phyloP scores from a whole-genome alignment of 2,329 filamentous ascomycete species.

The Hypoxylon sp. region DNA sequence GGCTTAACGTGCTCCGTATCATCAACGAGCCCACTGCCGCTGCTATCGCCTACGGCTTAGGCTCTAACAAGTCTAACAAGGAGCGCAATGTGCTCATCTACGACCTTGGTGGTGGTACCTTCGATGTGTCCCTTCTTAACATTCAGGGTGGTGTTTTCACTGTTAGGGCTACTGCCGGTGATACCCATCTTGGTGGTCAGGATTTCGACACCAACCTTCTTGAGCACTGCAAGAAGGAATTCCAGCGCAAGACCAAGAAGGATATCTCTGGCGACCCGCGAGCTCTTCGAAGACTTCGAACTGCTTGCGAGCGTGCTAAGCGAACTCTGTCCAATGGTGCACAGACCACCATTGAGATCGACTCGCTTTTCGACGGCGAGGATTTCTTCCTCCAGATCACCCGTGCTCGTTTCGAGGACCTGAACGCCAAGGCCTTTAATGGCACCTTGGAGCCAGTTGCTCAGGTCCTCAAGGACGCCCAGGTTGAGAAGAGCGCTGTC shows the following conservation, averaged over 20 bases:
- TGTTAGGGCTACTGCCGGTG: constrained; percentile 97
- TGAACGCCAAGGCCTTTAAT: constrained; percentile 95
- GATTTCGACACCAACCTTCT: constrained; percentile 98
- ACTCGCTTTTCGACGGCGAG: constrained; percentile 97
- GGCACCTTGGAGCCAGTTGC: constrained; percentile 95
- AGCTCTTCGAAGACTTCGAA: constrained; percentile 94
- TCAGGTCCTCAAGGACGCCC: constrained; percentile 95
- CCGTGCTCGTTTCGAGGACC: constrained; percentile 98
- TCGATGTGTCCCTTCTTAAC: constrained; percentile 99
- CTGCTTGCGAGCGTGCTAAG: constrained; percentile 99
- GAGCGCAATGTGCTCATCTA: constrained; percentile 99
- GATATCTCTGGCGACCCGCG: constrained; percentile 86
- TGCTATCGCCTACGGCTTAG: constrained; percentile 98
- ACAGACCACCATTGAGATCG: constrained; percentile 98
- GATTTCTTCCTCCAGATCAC: constrained; percentile 98
- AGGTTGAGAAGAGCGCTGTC: constrained; percentile 88
- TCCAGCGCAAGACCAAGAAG: constrained; percentile 84
- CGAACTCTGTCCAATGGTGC: constrained; percentile 97
- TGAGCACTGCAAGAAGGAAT: constrained; percentile 97
- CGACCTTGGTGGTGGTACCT: constrained; percentile 99
- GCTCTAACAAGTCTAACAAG: constrained; percentile 94
- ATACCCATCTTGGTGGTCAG: constrained; percentile 95
- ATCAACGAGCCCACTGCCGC: constrained; percentile 99
- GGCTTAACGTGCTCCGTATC: constrained; percentile 98
- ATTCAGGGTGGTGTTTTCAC: constrained; percentile 99